These are phyloP conservation scores for Nicotiana rustica DNA, from an alignment of 305 asterid species.

Conservation along the genomic window DNA sequence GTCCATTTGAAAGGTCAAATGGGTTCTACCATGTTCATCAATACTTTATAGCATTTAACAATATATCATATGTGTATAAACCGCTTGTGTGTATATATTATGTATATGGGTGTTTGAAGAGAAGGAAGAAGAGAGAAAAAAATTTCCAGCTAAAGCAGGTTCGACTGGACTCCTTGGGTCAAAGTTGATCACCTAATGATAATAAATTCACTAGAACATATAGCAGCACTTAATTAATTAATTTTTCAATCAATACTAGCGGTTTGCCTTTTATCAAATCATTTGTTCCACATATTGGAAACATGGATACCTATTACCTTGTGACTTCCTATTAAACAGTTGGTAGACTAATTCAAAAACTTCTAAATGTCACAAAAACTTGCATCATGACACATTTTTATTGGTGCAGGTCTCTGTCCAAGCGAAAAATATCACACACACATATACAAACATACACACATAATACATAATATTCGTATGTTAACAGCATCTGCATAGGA, in stretches of 20 bases:
- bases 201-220: neutral
- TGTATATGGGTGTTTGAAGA: no score
- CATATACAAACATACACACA: neutral
- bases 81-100: no score
- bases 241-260: neutral
- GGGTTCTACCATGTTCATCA: neutral
- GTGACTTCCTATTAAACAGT: neutral
- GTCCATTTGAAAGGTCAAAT: neutral
- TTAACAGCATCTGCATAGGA: no score
- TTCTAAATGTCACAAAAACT: neutral
- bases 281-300: neutral
- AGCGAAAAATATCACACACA: neutral
- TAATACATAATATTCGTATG: no score
- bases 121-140: neutral
- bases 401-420: neutral
- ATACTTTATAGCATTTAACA: neutral
- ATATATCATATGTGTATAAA: no score
- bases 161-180: neutral
- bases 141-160: neutral
- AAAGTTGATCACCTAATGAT: neutral
- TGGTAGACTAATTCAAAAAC: neutral
- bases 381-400: neutral
- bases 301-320: slow-evolving; percentile 19
- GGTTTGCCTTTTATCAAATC: neutral
- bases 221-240: neutral